These are phyloP conservation scores for Rhododendron ferrugineum DNA, from an alignment of 148 eudicot genomes.

Conservation along the genomic window DNA sequence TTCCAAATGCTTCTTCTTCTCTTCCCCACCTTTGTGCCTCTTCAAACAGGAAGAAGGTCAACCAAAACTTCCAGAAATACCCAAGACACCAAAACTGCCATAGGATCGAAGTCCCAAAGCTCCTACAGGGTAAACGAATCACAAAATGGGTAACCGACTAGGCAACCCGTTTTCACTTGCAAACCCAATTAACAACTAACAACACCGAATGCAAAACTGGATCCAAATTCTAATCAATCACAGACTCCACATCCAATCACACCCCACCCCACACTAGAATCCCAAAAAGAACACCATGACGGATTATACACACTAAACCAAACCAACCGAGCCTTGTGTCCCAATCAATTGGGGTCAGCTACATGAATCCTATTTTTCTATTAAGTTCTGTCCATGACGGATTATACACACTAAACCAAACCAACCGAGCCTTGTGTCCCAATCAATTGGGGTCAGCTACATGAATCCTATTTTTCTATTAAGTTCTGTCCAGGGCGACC, in stretches of 20 bases:
- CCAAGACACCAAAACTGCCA: background rate
- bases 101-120: background rate
- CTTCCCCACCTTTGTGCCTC: background rate
- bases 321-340: background rate
- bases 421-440: background rate
- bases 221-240: constrained; percentile 18
- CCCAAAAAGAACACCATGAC: constrained; percentile 8
- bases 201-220: constrained; percentile 2
- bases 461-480: background rate
- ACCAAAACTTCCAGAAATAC: background rate
- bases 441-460: too few species aligned
- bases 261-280: constrained; percentile 10
- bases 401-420: background rate
- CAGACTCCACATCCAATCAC: constrained; percentile 11
- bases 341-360: background rate
- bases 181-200: background rate
- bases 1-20: background rate
- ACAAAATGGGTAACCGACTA: background rate
- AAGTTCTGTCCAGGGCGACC: background rate
- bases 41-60: background rate
- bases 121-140: background rate
- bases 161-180: background rate
- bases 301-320: background rate
- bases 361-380: background rate
- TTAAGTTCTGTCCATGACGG: background rate